phyloP scores from a whole-genome alignment of 2,329 filamentous ascomycete genomes.

The Colletotrichum liaoningense region DNA sequence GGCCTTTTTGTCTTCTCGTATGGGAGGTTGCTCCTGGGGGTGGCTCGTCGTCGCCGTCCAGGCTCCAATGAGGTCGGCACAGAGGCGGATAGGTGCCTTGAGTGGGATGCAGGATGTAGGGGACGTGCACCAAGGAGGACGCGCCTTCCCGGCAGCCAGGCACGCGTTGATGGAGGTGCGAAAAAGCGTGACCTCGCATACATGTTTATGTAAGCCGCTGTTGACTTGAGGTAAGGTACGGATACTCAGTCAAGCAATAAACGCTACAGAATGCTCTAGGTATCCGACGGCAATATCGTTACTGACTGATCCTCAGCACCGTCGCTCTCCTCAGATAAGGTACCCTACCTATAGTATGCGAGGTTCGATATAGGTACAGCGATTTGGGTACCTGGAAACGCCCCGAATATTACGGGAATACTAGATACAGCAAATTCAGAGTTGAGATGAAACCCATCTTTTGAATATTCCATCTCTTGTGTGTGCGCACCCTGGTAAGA shows the following conservation, averaged over 20 bases:
- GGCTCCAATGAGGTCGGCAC: conserved; percentile 6
- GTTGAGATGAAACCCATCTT: not conserved
- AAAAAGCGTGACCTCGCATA: conserved; percentile 20
- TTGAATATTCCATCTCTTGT: not conserved
- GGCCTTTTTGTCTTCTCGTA: not conserved
- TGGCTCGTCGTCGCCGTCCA: not conserved
- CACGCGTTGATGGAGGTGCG: conserved; percentile 17
- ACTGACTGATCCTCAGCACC: not conserved
- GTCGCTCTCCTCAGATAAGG: not conserved
- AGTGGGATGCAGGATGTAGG: not conserved
- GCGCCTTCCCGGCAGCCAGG: not conserved
- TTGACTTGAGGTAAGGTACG: not conserved
- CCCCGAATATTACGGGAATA: not conserved
- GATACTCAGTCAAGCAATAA: not conserved
- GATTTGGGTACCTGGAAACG: not conserved
- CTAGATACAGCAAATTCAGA: not conserved
- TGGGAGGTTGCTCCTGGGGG: not conserved
- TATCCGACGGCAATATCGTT: not conserved
- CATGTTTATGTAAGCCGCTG: not conserved
- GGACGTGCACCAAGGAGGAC: not conserved
- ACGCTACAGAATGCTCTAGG: not conserved
- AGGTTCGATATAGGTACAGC: not conserved
- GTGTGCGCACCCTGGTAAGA: not conserved
- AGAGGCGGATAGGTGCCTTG: not conserved
- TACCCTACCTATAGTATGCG: not conserved